Percentiles rank a stretch among this genome's conserved stretches.
Evolutionary conservation across 1,139 yeast genomes (phyloP).

Genomic region (Hanseniaspora sp.): DNA sequence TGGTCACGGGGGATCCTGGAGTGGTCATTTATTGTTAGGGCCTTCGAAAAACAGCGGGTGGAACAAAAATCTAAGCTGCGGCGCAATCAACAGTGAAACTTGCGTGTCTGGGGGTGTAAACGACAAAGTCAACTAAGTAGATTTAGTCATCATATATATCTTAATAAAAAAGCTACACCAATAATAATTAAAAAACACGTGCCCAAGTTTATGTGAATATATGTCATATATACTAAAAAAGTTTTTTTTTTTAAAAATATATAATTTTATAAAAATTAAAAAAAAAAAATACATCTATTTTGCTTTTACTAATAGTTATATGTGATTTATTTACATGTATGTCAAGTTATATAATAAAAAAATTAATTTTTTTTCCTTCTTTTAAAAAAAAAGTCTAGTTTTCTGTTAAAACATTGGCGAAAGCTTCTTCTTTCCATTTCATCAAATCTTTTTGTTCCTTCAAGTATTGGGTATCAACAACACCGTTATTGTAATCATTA

Average conservation of each 20-base stretch:
- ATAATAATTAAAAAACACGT: no score
- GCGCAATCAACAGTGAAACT: no score
- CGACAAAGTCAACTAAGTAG: no score
- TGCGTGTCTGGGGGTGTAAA: background rate
- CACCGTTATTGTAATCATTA: conserved; percentile 30
- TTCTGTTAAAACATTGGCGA: background rate
- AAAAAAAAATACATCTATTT: background rate
- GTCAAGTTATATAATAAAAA: background rate
- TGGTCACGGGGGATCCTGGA: background rate
- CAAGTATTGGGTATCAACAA: conserved; percentile 12
- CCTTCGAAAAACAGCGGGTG: background rate
- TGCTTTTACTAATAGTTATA: background rate
- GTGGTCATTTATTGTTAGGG: background rate
- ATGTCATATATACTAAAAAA: no score
- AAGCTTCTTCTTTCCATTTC: conserved; percentile 9
- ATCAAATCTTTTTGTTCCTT: conserved; percentile 42
- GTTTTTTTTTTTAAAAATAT: no score
- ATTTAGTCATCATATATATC: no score
- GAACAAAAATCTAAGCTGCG: background rate
- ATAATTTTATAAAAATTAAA: no score
- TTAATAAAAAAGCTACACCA: no score
- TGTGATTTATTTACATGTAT: background rate
- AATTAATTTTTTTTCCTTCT: background rate
- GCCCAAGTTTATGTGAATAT: no score
- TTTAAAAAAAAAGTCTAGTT: background rate